Percentiles rank a stretch among this genome's conserved stretches.
These are phyloP conservation scores for Striga hermonthica DNA, from an alignment of 305 asterid species.

Conservation along the genomic window DNA sequence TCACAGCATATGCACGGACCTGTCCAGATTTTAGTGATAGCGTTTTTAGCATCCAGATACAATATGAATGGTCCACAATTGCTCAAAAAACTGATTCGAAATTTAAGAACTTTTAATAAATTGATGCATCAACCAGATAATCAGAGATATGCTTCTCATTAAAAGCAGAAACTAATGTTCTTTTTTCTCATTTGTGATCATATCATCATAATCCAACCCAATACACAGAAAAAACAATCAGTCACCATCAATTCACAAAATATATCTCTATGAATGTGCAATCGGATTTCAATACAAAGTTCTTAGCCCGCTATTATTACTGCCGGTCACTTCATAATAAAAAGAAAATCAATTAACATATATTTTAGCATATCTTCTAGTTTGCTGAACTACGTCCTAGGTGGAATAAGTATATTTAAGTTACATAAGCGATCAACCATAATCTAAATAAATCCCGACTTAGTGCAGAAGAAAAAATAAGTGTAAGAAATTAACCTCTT, in stretches of 20 bases:
- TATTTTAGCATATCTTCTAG: slow-evolving; percentile 1
- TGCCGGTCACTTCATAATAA: slow-evolving; percentile 11
- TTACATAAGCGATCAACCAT: slow-evolving; percentile 21
- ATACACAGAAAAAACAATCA: slow-evolving; percentile 15
- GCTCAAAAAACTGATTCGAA: not conserved
- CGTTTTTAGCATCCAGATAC: slow-evolving; percentile 9
- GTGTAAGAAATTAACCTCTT: slow-evolving; percentile 64
- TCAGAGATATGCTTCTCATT: not conserved
- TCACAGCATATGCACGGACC: slow-evolving; percentile 99
- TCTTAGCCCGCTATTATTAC: slow-evolving; percentile 5
- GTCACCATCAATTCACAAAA: not conserved
- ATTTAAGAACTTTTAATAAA: not conserved
- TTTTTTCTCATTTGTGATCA: slow-evolving; percentile 8
- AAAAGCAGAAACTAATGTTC: slow-evolving; percentile 8
- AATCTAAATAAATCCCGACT: slow-evolving; percentile 16
- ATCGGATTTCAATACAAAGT: slow-evolving; percentile 17
- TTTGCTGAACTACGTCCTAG: slow-evolving; percentile 29
- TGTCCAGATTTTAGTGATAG: slow-evolving; percentile 31
- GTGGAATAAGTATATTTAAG: slow-evolving; percentile 23
- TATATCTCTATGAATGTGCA: slow-evolving; percentile 11
- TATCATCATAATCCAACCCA: slow-evolving; percentile 4
- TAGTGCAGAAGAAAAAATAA: slow-evolving; percentile 24
- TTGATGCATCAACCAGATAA: too few species aligned
- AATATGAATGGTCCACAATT: not conserved
- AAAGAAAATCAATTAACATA: not conserved